These are phyloP conservation scores for Hirsutella thompsonii DNA, from an alignment of 2,329 filamentous ascomycete species.

Conservation along the genomic window DNA sequence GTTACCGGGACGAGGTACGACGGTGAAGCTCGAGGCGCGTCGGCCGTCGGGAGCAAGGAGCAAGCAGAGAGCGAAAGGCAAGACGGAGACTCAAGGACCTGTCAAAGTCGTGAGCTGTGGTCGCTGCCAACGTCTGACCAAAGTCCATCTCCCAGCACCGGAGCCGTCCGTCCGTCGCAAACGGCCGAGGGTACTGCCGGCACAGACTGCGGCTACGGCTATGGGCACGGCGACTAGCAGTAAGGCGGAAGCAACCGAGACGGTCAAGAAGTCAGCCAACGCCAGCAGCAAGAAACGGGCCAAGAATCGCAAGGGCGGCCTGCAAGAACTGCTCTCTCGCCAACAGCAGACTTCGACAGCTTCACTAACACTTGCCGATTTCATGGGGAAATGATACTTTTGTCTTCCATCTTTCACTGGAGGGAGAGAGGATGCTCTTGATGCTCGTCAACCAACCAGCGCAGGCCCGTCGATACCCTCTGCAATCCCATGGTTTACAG, in stretches of 20 bases:
- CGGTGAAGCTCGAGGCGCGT: conserved; percentile 22
- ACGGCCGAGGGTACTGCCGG: conserved; percentile 5
- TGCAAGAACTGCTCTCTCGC: conserved; percentile 49
- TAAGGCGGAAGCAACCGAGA: conserved; percentile 3
- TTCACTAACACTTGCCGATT: conserved; percentile 40
- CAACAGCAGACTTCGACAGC: conserved; percentile 31
- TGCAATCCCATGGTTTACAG: background rate
- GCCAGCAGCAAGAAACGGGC: conserved; percentile 52
- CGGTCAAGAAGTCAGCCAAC: conserved; percentile 27
- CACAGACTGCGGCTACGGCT: too few relatives aligned
- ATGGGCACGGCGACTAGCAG: conserved; percentile 6
- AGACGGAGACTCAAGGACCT: conserved; percentile 3
- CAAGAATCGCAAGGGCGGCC: conserved; percentile 49
- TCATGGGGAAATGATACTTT: conserved; percentile 32
- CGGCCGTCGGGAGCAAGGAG: conserved; percentile 1
- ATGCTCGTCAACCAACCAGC: background rate
- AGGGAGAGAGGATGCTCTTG: too few relatives aligned
- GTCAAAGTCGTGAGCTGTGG: conserved; percentile 25
- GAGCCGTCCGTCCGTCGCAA: conserved; percentile 12
- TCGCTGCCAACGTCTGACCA: conserved; percentile 30
- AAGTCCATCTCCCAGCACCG: conserved; percentile 26
- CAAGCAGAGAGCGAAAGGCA: background rate
- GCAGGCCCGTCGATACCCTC: background rate
- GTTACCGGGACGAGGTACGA: conserved; percentile 33
- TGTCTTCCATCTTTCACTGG: too few relatives aligned